Base-by-base conservation (phyloP, 345 rosid genomes). In the Chamaenerion angustifolium region DNA sequence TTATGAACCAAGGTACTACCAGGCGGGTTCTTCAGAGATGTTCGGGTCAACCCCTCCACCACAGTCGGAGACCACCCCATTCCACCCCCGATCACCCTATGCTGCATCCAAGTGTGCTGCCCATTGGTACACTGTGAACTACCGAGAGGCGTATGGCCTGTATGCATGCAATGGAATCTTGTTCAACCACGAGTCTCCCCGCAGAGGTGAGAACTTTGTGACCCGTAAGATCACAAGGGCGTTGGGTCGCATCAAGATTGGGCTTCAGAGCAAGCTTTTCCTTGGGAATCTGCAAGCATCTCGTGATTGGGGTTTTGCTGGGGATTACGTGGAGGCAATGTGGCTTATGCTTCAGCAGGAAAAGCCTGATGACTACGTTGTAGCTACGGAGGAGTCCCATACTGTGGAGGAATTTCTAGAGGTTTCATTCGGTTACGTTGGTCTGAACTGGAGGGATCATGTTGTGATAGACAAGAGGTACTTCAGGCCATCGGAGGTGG, bases 261-360 rank as follows among this genome's bases (percentile, higher is more conserved):
- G 96, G 42, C 31, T 90, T 40, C 95, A 90, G 74, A 83, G 68
- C 56, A 90, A 83, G 68, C 66, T 90, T 44, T 90, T 77, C 54
- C 50, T 90, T 53, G 98, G 96, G 52, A 90, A 90, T 45, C 53
- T 90, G 52, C 80, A 78, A 55, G 95, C 98, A 5, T 76, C 98
- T 9, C 64, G 98, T 56, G 96, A 90, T 14, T 90, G 98, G 96
- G 96, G 98, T 0, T 90, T 90, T 37, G 98, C 96, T 0, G 95
- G 96, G 45, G 96, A 90, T 48, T 90, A 90, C 21, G 96, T 86
- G 31, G 95, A 90, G 69, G 98, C 98, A n/a, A 86, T 90, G 98
- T 90, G 96, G 96, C 25, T 90, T 85, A 90, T 90, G 98, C 53
- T 90, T 60, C 98, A 90, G 71, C 94, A 86, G 46, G 96, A 83